phyloP scores from a whole-genome alignment of 2,329 filamentous ascomycete genomes.

The Calycina marina region DNA sequence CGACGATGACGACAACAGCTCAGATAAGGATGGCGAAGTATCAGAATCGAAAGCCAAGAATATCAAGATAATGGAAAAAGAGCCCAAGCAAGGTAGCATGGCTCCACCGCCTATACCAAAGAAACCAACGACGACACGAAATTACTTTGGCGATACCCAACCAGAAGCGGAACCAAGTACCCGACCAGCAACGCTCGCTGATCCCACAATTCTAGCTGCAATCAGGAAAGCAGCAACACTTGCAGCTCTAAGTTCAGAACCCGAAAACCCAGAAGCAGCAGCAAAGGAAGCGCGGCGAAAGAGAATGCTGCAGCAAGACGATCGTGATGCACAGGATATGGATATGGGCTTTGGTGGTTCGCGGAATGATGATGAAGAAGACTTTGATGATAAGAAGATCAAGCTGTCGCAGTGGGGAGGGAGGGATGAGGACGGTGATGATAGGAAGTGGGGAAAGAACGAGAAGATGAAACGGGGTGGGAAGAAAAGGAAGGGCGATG shows the following conservation, averaged over 20 bases:
- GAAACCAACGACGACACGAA: conserved; percentile 28
- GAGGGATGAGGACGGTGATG: conserved; percentile 27
- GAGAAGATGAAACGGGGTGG: conserved; percentile 53
- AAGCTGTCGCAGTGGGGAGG: conserved; percentile 54
- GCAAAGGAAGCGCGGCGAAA: conserved; percentile 54
- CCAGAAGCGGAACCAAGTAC: conserved; percentile 24
- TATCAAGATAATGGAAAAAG: conserved; percentile 3
- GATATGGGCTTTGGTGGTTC: conserved; percentile 90
- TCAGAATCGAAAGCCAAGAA: conserved; percentile 13
- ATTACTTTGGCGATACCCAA: conserved; percentile 49
- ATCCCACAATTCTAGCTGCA: conserved; percentile 69
- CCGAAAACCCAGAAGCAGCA: conserved; percentile 29
- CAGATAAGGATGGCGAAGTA: conserved; percentile 25
- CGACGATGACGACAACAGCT: conserved; percentile 27
- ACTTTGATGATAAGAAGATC: conserved; percentile 52
- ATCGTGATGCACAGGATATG: conserved; percentile 77
- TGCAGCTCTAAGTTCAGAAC: conserved; percentile 28
- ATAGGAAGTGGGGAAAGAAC: conserved; percentile 29
- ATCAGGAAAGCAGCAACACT: conserved; percentile 71
- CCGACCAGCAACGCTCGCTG: conserved; percentile 35
- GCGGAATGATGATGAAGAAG: conserved; percentile 76
- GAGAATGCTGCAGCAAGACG: conserved; percentile 58
- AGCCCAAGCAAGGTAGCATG: conserved; percentile 23
- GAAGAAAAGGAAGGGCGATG: conserved; percentile 67
- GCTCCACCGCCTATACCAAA: conserved; percentile 30